Evolutionary conservation across 441 rosid species (phyloP).

Genomic region (Croton setiger): DNA sequence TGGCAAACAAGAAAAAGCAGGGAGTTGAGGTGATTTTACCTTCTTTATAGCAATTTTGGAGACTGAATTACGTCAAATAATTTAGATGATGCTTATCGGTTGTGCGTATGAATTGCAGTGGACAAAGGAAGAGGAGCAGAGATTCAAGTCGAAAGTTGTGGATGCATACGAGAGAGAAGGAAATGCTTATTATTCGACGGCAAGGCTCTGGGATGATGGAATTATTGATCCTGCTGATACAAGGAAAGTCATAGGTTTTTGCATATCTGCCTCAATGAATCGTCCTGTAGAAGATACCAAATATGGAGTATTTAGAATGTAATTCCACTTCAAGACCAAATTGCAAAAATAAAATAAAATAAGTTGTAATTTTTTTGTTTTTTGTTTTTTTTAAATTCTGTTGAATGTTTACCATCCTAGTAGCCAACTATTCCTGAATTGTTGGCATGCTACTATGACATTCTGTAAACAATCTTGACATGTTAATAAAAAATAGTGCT

Average conservation of each 20-base stretch:
- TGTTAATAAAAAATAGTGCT: no score
- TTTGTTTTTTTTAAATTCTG: no score
- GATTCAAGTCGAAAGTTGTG: constrained; percentile 64
- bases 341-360: neutral
- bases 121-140: constrained; percentile 72
- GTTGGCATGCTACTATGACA: neutral
- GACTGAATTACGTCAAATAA: neutral
- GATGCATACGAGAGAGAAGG: constrained; percentile 87
- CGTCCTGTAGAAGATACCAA: constrained; percentile 62
- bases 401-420: no score
- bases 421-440: no score
- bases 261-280: constrained; percentile 70
- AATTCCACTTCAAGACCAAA: constrained; percentile 2
- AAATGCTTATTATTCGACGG: constrained; percentile 75
- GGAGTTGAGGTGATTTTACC: constrained; percentile 54
- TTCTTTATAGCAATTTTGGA: neutral
- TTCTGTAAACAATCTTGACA: neutral
- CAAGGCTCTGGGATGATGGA: constrained; percentile 97
- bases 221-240: constrained; percentile 90
- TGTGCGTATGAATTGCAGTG: constrained; percentile 42
- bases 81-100: neutral
- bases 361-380: neutral
- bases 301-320: constrained; percentile 90
- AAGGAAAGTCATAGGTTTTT: constrained; percentile 61
- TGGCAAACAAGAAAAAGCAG: constrained; percentile 80